Conservation (phyloP, 768 basidiomycete species). For the Tricholoma furcatifolium region DNA sequence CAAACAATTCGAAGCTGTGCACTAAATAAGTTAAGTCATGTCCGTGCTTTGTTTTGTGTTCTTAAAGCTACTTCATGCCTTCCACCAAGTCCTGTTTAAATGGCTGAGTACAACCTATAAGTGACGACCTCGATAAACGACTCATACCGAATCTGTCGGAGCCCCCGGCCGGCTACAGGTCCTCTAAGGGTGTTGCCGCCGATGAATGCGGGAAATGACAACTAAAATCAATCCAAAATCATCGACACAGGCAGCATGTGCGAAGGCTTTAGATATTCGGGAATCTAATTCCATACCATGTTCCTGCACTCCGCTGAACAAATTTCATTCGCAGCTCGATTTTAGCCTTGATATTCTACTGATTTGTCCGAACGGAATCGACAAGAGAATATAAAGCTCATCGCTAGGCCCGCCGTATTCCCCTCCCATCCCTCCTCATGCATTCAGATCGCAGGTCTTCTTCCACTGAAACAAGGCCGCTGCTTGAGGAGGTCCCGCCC, state of each 20-base stretch:
- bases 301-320: slow-evolving; percentile 26
- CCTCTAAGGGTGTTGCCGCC: slow-evolving; percentile 25
- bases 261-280: slow-evolving; percentile 28
- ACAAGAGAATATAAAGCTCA: slow-evolving; percentile 26
- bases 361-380: slow-evolving; percentile 36
- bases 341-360: slow-evolving; percentile 21
- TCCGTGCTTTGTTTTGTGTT: not conserved
- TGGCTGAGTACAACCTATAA: not conserved
- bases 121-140: not conserved
- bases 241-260: slow-evolving; percentile 28
- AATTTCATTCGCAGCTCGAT: slow-evolving; percentile 20
- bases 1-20: slow-evolving; percentile 3
- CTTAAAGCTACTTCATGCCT: not conserved
- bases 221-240: slow-evolving; percentile 21
- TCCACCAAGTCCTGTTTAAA: not conserved
- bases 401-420: slow-evolving; percentile 14
- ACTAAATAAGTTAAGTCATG: not conserved
- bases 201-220: slow-evolving; percentile 48
- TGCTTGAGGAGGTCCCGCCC: slow-evolving; percentile 49
- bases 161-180: slow-evolving; percentile 27
- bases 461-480: slow-evolving; percentile 53
- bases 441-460: slow-evolving; percentile 42
- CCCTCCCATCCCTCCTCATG: slow-evolving; percentile 38
- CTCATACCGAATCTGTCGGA: slow-evolving; percentile 30
- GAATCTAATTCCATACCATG: slow-evolving; percentile 37